Evolutionary conservation across 257 asterid genomes (phyloP).

Genomic region (Paulownia fortunei): DNA sequence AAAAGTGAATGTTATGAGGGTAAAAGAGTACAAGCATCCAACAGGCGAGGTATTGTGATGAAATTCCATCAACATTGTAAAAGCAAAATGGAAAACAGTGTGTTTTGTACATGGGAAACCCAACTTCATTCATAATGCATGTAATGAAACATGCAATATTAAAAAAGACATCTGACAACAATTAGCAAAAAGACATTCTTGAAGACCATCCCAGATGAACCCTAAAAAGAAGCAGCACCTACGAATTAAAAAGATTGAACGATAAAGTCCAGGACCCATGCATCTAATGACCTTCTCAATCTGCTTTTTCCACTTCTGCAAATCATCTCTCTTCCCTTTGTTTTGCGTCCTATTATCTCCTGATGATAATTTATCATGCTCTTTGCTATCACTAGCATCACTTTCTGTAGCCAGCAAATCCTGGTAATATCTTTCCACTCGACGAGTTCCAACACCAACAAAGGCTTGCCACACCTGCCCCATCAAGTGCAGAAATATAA

Average conservation of each 20-base stretch:
- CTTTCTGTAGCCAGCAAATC: slow-evolving; percentile 62
- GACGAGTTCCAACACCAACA: slow-evolving; percentile 85
- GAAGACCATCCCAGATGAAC: slow-evolving; percentile 66
- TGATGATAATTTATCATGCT: slow-evolving; percentile 43
- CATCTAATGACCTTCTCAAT: slow-evolving; percentile 99
- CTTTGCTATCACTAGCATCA: slow-evolving; percentile 46
- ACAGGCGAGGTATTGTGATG: slow-evolving; percentile 20
- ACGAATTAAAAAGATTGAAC: slow-evolving; percentile 84
- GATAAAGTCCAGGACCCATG: slow-evolving; percentile 96
- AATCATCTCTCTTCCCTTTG: slow-evolving; percentile 41
- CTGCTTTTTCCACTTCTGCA: slow-evolving; percentile 85
- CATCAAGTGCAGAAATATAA: slow-evolving; percentile 32
- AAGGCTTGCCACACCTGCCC: slow-evolving; percentile 97
- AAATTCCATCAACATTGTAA: slow-evolving; percentile 18
- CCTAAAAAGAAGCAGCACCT: slow-evolving; percentile 98
- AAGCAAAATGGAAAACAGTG: slow-evolving; percentile 18
- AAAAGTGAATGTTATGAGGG: slow-evolving; percentile 20
- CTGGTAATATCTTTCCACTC: slow-evolving; percentile 78
- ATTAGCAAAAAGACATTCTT: slow-evolving; percentile 48
- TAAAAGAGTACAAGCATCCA: slow-evolving; percentile 26
- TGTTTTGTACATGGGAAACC: slow-evolving; percentile 21
- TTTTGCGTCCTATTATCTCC: slow-evolving; percentile 39
- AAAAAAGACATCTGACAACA: slow-evolving; percentile 35
- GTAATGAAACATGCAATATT: slow-evolving; percentile 30
- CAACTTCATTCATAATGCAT: slow-evolving; percentile 11